These are phyloP conservation scores for Tolypocladium paradoxum DNA, from an alignment of 2,329 filamentous ascomycete genomes.

Conservation along the genomic window DNA sequence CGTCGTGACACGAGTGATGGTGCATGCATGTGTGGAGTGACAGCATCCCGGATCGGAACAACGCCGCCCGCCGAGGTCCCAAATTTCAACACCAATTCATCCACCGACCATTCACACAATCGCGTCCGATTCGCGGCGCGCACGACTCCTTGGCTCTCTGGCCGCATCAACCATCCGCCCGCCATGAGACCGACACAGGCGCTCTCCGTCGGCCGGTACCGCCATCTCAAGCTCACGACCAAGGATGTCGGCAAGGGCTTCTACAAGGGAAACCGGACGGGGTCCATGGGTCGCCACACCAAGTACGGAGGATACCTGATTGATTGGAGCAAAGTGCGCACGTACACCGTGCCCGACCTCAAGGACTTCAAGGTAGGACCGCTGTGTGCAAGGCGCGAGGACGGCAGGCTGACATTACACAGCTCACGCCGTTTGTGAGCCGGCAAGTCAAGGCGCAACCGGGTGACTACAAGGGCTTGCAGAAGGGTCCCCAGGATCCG, in stretches of 20 bases:
- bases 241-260: slow-evolving; percentile 89
- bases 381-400: background rate
- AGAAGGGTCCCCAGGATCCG: slow-evolving; percentile 48
- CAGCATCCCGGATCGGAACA: slow-evolving; percentile 17
- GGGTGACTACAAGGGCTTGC: slow-evolving; percentile 43
- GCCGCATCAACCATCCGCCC: slow-evolving; percentile 3
- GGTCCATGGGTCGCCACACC: slow-evolving; percentile 76
- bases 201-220: slow-evolving; percentile 56
- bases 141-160: background rate
- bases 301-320: slow-evolving; percentile 76
- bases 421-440: slow-evolving; percentile 76
- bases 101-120: no score
- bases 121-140: background rate
- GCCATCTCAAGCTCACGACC: slow-evolving; percentile 74
- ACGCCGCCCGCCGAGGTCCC: slow-evolving; percentile 9
- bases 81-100: slow-evolving; percentile 6
- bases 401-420: slow-evolving; percentile 7
- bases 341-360: slow-evolving; percentile 71
- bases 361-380: slow-evolving; percentile 59
- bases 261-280: slow-evolving; percentile 93
- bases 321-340: slow-evolving; percentile 80
- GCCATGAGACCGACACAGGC: slow-evolving; percentile 57
- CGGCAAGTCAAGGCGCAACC: slow-evolving; percentile 40
- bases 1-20: no score
- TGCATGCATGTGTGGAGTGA: no score